Evolutionary conservation across 2,329 filamentous ascomycete species (phyloP).

Genomic region (Monosporascus sp.): DNA sequence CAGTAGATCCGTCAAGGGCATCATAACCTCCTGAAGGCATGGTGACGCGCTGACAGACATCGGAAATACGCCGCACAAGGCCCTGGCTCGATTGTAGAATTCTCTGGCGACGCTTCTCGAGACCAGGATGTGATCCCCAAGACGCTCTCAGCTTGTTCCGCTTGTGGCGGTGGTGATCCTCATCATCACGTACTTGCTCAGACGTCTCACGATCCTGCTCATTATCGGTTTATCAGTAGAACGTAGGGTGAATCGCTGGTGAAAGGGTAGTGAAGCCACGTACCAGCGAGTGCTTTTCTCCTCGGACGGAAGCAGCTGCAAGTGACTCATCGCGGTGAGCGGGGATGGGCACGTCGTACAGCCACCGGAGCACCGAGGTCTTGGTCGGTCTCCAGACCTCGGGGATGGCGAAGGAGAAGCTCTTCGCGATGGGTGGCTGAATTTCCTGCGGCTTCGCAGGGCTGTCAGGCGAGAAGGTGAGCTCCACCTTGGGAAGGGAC

Average conservation of each 20-base stretch:
- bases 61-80: constrained; percentile 15
- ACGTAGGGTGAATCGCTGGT: too few species aligned
- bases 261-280: not conserved
- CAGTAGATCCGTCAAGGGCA: constrained; percentile 1
- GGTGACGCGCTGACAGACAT: constrained; percentile 11
- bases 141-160: constrained; percentile 10
- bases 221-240: not conserved
- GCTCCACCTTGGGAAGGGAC: not conserved
- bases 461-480: not conserved
- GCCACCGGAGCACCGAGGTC: constrained; percentile 20
- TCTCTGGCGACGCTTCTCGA: constrained; percentile 7
- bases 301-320: constrained; percentile 10
- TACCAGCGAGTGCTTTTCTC: constrained; percentile 21
- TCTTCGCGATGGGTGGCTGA: constrained; percentile 14
- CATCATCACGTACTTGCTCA: not conserved
- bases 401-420: constrained; percentile 20
- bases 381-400: constrained; percentile 17
- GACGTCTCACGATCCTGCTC: not conserved
- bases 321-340: constrained; percentile 9
- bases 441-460: constrained; percentile 1
- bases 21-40: constrained; percentile 3
- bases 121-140: not conserved
- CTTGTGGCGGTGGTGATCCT: constrained; percentile 15
- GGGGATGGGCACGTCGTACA: constrained; percentile 17
- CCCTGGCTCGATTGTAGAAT: constrained; percentile 9